phyloP scores from a whole-genome alignment of 148 eudicot genomes.

The Cornus kousa region DNA sequence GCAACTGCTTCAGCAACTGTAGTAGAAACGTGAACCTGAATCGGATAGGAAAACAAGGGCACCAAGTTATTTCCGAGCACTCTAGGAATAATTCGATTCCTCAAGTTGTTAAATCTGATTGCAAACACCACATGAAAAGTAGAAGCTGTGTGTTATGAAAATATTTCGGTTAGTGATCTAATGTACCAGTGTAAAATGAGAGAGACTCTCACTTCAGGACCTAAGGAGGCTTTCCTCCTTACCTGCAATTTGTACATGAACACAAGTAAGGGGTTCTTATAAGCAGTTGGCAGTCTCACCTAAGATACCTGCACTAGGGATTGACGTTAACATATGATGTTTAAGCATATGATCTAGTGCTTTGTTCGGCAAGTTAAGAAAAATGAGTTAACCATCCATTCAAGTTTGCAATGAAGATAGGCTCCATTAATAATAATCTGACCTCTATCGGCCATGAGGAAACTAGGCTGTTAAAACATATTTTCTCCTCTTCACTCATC shows the following conservation, averaged over 20 bases:
- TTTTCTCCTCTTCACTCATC: not conserved
- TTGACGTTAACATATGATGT: not conserved
- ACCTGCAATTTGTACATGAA: conserved; percentile 40
- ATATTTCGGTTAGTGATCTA: conserved; percentile 20
- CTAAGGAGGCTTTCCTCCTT: conserved; percentile 36
- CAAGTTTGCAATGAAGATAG: not conserved
- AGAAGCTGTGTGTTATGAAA: not conserved
- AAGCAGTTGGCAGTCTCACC: conserved; percentile 16
- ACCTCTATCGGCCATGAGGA: not conserved
- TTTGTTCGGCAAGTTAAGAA: not conserved
- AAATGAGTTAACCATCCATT: not conserved
- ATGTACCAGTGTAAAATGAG: conserved; percentile 39
- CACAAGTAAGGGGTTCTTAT: conserved; percentile 24
- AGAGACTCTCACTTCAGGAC: conserved; percentile 39
- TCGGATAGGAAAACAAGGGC: conserved; percentile 3
- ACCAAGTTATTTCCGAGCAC: not conserved
- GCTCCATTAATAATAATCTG: not conserved
- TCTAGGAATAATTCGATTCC: not conserved
- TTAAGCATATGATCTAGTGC: not conserved
- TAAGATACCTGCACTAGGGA: conserved; percentile 5
- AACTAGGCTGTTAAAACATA: not conserved
- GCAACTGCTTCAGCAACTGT: conserved; percentile 69
- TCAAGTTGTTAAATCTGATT: not conserved
- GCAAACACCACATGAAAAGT: not conserved
- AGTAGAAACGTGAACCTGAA: conserved; percentile 72